Evolutionary conservation across 257 asterid genomes (phyloP), one percentile per base, ranked within the genome.

Genomic region (Solanum chiquidenum): DNA sequence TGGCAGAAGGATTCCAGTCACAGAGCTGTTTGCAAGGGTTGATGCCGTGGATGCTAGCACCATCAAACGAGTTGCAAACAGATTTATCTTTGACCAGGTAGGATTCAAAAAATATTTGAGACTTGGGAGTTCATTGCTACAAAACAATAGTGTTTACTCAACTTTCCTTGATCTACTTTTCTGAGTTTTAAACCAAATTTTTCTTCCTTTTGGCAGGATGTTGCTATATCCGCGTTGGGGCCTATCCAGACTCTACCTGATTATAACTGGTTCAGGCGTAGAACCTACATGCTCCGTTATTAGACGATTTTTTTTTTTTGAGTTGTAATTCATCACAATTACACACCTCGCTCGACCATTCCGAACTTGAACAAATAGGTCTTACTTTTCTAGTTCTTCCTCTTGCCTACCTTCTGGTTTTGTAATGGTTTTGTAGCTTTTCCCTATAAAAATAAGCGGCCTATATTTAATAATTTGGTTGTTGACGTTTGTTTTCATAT

Each of bases 221-320:
- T 97, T 38, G 99, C 98, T 9, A 92, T 97, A 83, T 88, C 96
- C 84, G 99, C 98, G 0, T 40, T 90, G 35, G 99, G 99, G 29
- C 98, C 99, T 55, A 89, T 95, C 90, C 96, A 95, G 88, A 90
- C 91, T 55, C 91, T 97, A 89, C 99, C 99, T 1, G 99, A 97
- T 90, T 96, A 96, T 94, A 97, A 96, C 93, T 95, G 99, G 99
- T 97, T 97, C 95, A 94, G 99, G 85, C 99, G 99, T 88, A 94
- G 99, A 89, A 97, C 99, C 88, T 97, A 93, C 94, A 92, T 94
- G 99, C 99, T 96, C 90, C 98, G 99, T 49, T 97, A 97, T 91
- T 97, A 96, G 98, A 66, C 35, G 86, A 87, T 87, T n/a, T 31
- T 23, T 44, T 44, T 55, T 52, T 20, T 55, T 55, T 7, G 64